These are phyloP conservation scores for Chenopodium album DNA, from an alignment of 148 eudicot species.

Conservation along the genomic window DNA sequence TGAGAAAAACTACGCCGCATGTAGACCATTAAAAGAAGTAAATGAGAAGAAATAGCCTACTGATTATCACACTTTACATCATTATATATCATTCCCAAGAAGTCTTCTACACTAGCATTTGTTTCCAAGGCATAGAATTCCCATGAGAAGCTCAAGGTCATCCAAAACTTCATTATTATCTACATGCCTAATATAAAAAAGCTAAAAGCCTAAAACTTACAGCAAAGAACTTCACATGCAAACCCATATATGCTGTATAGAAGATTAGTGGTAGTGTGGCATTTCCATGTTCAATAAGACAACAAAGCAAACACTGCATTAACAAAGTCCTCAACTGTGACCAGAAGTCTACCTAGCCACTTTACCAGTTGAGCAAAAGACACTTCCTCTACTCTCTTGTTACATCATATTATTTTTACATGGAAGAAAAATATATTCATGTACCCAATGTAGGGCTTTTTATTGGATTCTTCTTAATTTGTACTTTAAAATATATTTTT, in stretches of 20 bases:
- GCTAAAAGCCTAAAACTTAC: neutral
- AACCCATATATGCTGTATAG: neutral
- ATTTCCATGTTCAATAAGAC: neutral
- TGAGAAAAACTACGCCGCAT: neutral
- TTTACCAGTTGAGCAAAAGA: too few relatives aligned
- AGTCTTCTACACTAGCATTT: neutral
- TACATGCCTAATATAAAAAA: neutral
- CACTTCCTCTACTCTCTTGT: too few relatives aligned
- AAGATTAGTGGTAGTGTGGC: neutral
- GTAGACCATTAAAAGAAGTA: neutral
- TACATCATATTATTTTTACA: too few relatives aligned
- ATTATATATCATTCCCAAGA: neutral
- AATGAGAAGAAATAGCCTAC: neutral
- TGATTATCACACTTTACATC: neutral
- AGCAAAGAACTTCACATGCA: neutral
- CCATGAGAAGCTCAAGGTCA: neutral
- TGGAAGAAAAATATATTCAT: too few relatives aligned
- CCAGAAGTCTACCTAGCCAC: neutral
- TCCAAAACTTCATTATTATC: neutral
- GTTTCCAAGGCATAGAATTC: neutral
- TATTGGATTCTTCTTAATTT: too few relatives aligned
- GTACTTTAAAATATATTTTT: too few relatives aligned
- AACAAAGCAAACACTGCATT: neutral
- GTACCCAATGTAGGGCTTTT: too few relatives aligned
- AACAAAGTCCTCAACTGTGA: neutral